Base-by-base conservation (phyloP, 2,329 filamentous ascomycete genomes). In the Xylariaceae sp. region DNA sequence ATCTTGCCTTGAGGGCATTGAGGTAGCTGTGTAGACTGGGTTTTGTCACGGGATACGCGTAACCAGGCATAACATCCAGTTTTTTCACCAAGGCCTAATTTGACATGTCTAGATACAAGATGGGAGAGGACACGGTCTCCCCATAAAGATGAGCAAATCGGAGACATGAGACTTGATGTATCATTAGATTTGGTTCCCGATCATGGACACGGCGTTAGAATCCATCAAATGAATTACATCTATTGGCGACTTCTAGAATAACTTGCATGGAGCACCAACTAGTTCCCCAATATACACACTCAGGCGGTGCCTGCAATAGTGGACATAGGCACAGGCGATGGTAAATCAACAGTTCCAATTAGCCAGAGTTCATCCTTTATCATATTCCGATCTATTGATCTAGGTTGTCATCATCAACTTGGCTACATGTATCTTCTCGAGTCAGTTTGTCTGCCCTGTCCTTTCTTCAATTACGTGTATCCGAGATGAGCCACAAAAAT, bases 381-480 rank as follows among this genome's bases (percentile, higher is more conserved):
- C 33, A 18, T 37, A 51, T 46, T 2, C 42, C 37, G 30, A 44
- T 59, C 42, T 48, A 56, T 57, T 57, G 49, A 48, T 53, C 45
- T 58, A 47, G 29, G 41, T 55, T 49, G 26, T 57, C 46, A 50
- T 55, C 43, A 39, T 55, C 43, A 56, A n/a, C 36, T 48, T 48
- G 45, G 43, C 50, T 42, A 50, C 42, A 49, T 55, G 9, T 50
- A 39, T 52, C 44, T 44, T 48, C 27, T 43, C 40, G 20, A 41
- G 45, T 46, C 15, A 27, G 29, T 50, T n/a, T 48, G 15, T 29
- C 43, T 23, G 26, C 48, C 41, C 49, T 53, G 13, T 26, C 26
- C 43, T 49, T 37, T 24, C 16, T 9, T 40, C 26, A 26, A 40
- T 27, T 33, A 27, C 21, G 39, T 32, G 29, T 40, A 43, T 40